phyloP scores from a whole-genome alignment of 1,284 basidiomycete genomes.

The Trichosporon asahii region DNA sequence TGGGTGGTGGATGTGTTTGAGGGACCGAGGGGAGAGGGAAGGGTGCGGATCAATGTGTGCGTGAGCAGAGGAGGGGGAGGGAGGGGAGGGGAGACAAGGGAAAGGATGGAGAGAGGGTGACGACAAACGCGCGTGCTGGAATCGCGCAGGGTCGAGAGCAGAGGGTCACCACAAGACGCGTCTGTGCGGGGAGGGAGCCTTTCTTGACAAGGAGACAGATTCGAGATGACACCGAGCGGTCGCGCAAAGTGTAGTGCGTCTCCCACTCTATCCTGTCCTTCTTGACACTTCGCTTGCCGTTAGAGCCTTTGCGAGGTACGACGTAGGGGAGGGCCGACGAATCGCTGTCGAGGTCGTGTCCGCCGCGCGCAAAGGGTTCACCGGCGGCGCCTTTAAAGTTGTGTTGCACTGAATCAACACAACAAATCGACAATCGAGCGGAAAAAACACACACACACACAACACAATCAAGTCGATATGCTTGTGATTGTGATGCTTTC shows the following conservation, averaged over 20 bases:
- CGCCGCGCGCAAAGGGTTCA: neutral
- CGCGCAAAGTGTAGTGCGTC: neutral
- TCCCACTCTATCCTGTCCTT: neutral
- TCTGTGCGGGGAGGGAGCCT: neutral
- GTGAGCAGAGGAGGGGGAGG: neutral
- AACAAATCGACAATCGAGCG: neutral
- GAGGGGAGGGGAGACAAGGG: neutral
- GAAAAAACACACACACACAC: neutral
- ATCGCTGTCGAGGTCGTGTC: neutral
- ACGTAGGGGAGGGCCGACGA: neutral
- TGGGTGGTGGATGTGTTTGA: neutral
- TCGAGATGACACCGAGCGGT: neutral
- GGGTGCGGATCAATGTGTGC: conserved; percentile 2
- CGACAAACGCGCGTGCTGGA: conserved; percentile 9
- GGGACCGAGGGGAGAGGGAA: neutral
- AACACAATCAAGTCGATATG: neutral
- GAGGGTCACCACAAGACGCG: conserved; percentile 1
- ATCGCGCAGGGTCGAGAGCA: neutral
- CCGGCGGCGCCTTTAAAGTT: neutral
- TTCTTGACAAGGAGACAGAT: too few species aligned
- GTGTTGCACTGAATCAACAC: neutral
- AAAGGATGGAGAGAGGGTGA: neutral
- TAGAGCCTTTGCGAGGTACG: neutral
- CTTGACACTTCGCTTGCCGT: neutral
- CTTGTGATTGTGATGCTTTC: too few species aligned